Conservation (phyloP, 805 yeast genomes). For the Metschnikowia lochheadii region DNA sequence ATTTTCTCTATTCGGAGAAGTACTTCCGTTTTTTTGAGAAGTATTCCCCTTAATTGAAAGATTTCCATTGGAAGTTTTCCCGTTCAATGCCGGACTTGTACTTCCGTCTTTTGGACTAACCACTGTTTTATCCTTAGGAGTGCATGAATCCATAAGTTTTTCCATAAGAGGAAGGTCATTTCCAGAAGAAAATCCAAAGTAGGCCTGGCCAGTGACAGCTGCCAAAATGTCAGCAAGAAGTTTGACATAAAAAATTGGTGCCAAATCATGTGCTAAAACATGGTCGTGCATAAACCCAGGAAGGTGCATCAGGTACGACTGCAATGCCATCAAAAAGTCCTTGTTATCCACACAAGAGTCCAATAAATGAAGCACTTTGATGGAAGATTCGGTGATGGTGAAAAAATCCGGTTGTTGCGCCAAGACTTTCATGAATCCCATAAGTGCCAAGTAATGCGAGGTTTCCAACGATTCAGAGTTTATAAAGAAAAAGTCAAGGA, state of each 20-base stretch:
- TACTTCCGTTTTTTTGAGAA: too few species aligned
- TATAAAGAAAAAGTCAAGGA: conserved; percentile 25
- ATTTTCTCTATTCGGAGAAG: too few species aligned
- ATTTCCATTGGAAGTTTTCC: background rate
- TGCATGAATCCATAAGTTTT: background rate
- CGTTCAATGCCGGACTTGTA: too few species aligned
- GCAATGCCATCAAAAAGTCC: conserved; percentile 36
- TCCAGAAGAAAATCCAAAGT: conserved; percentile 20
- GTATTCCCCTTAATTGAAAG: too few species aligned
- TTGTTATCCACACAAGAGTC: conserved; percentile 36
- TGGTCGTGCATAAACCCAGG: conserved; percentile 10
- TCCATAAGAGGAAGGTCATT: conserved; percentile 22
- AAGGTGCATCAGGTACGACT: conserved; percentile 23
- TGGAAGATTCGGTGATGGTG: conserved; percentile 18
- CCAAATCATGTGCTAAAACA: conserved; percentile 28
- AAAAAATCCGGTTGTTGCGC: conserved; percentile 26
- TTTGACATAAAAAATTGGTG: conserved; percentile 35
- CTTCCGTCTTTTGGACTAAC: too few species aligned
- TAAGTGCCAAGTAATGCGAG: conserved; percentile 32
- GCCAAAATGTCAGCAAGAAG: conserved; percentile 32
- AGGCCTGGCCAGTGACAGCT: conserved; percentile 29
- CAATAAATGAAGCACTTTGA: conserved; percentile 30
- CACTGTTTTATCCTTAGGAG: background rate
- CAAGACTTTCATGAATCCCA: conserved; percentile 35
- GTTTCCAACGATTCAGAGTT: conserved; percentile 17